Evolutionary conservation across 1,284 basidiomycete genomes (phyloP).

Genomic region (Porogramme epimiltina): DNA sequence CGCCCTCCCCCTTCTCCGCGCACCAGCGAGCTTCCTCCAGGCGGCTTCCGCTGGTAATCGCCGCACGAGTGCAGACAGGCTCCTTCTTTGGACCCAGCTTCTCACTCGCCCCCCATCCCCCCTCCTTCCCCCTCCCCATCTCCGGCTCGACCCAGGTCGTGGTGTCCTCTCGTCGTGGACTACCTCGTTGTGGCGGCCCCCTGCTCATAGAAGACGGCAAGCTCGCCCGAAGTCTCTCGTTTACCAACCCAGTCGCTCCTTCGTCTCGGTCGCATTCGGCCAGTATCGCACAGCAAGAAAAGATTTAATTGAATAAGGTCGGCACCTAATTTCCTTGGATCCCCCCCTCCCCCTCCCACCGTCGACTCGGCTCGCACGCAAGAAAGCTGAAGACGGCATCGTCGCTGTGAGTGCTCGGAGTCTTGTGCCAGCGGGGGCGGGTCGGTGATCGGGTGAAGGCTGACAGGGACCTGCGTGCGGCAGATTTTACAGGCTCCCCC

Average conservation of each 20-base stretch:
- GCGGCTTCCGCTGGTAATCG: constrained; percentile 19
- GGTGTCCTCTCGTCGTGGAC: constrained; percentile 15
- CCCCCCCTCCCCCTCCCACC: constrained; percentile 2
- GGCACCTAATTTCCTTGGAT: constrained; percentile 25
- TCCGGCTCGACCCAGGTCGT: constrained; percentile 8
- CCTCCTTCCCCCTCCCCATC: constrained; percentile 1
- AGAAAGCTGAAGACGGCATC: constrained; percentile 19
- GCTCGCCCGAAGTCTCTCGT: constrained; percentile 26
- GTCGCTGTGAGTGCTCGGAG: constrained; percentile 21
- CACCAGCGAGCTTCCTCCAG: constrained; percentile 19
- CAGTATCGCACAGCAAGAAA: constrained; percentile 16
- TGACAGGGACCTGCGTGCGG: constrained; percentile 15
- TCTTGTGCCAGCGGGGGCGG: constrained; percentile 4
- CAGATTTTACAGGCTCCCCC: constrained; percentile 21
- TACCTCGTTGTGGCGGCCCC: constrained; percentile 17
- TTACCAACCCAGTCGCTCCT: constrained; percentile 26
- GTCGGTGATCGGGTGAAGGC: constrained; percentile 15
- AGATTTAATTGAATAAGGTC: constrained; percentile 24
- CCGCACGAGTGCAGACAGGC: constrained; percentile 20
- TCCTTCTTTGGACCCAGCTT: constrained; percentile 15
- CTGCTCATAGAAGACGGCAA: constrained; percentile 25
- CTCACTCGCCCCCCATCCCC: constrained; percentile 17
- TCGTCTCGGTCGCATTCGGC: constrained; percentile 21
- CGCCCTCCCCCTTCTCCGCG: constrained; percentile 5
- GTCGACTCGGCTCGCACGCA: constrained; percentile 14